Evolutionary conservation across 148 eudicot genomes (phyloP).

Genomic region (Heliamphora exappendiculata): DNA sequence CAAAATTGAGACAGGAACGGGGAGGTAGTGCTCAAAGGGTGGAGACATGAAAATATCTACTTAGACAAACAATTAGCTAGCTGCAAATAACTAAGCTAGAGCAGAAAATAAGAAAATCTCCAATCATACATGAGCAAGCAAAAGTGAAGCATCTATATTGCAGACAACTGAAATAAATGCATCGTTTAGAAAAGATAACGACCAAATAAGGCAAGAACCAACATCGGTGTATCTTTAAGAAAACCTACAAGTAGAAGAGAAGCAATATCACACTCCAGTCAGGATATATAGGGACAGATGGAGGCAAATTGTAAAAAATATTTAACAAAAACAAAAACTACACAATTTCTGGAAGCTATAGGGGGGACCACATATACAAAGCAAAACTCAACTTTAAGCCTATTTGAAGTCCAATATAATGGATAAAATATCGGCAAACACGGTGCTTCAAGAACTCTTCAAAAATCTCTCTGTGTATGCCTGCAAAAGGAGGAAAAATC

Average conservation of each 20-base stretch:
- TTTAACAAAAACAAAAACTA: neutral
- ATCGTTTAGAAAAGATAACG: neutral
- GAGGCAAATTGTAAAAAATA: neutral
- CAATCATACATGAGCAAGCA: neutral
- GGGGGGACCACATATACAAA: neutral
- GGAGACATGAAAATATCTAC: neutral
- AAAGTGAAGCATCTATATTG: neutral
- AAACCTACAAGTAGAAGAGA: neutral
- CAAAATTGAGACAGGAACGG: neutral
- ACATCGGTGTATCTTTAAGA: neutral
- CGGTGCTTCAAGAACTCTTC: conserved; percentile 14
- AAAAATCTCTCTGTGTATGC: conserved; percentile 18
- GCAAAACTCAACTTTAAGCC: neutral
- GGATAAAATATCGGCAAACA: neutral
- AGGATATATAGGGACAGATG: neutral
- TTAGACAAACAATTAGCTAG: neutral
- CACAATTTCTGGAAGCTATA: neutral
- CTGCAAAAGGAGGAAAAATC: conserved; percentile 13
- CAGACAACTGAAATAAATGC: neutral
- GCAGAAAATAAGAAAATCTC: neutral
- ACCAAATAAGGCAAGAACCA: neutral
- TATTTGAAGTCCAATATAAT: neutral
- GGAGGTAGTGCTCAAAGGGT: neutral
- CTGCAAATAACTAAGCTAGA: neutral
- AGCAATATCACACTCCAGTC: neutral